Evolutionary conservation across 108 stramenopile species (phyloP).

Genomic region (Skeletonema potamos): DNA sequence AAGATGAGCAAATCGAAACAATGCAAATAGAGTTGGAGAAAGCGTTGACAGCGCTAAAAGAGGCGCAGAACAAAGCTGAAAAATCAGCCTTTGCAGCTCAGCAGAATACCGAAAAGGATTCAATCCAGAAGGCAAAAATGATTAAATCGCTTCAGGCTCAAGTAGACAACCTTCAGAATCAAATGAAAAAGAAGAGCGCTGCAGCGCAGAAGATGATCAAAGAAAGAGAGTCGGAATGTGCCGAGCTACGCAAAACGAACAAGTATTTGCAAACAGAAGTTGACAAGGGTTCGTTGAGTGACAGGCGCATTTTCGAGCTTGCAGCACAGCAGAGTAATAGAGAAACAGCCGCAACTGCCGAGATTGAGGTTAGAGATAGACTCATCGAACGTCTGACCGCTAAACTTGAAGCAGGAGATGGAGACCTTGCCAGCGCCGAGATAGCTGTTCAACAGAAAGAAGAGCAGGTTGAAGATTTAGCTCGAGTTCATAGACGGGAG

Average conservation of each 20-base stretch:
- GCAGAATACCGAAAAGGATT: slow-evolving; percentile 53
- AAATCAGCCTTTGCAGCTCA: slow-evolving; percentile 58
- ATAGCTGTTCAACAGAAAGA: slow-evolving; percentile 62
- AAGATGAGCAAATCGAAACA: slow-evolving; percentile 59
- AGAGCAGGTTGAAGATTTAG: slow-evolving; percentile 74
- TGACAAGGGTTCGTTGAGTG: slow-evolving; percentile 82
- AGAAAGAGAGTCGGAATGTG: slow-evolving; percentile 76
- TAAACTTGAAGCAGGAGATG: slow-evolving; percentile 69
- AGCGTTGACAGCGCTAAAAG: slow-evolving; percentile 38
- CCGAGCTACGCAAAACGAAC: slow-evolving; percentile 64
- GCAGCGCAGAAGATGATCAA: slow-evolving; percentile 85
- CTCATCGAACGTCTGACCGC: slow-evolving; percentile 65
- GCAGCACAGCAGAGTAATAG: slow-evolving; percentile 87
- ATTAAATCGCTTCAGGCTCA: slow-evolving; percentile 74
- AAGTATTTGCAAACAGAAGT: slow-evolving; percentile 81
- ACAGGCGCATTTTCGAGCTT: slow-evolving; percentile 86
- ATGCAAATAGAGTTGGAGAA: slow-evolving; percentile 53
- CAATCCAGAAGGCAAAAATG: slow-evolving; percentile 40
- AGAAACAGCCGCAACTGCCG: slow-evolving; percentile 67
- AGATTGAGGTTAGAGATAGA: slow-evolving; percentile 80
- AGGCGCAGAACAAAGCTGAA: slow-evolving; percentile 53
- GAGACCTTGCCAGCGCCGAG: slow-evolving; percentile 75
- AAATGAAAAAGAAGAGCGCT: slow-evolving; percentile 81
- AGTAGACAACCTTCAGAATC: slow-evolving; percentile 70
- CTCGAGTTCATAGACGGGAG: slow-evolving; percentile 77